Percentiles rank a stretch among this genome's conserved stretches.
phyloP scores from a whole-genome alignment of 768 basidiomycete species.

The Termitomyces sp. region DNA sequence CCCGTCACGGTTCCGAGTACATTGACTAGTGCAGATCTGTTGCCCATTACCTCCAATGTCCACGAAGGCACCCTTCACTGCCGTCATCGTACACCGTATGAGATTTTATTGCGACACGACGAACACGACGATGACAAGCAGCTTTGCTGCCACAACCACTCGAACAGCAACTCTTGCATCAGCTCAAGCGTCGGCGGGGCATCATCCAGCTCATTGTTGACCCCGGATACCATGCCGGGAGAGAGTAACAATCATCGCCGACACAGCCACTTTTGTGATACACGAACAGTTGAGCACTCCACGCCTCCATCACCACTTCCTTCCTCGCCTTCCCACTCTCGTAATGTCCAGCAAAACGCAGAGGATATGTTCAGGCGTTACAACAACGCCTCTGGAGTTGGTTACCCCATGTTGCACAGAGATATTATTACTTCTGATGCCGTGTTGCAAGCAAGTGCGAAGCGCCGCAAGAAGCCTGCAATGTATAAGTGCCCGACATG shows the following conservation, averaged over 20 bases:
- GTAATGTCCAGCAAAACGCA: not conserved
- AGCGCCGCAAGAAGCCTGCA: constrained; percentile 11
- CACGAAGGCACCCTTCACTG: not conserved
- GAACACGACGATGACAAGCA: not conserved
- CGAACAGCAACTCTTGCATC: not conserved
- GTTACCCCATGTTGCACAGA: constrained; percentile 9
- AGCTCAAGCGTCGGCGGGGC: not conserved
- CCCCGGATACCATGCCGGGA: not conserved
- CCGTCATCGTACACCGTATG: not conserved
- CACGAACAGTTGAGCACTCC: constrained; percentile 4
- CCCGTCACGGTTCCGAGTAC: not conserved
- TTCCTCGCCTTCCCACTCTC: not conserved
- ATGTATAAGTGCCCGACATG: constrained; percentile 2
- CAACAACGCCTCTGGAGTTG: not conserved
- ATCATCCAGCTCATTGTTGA: not conserved
- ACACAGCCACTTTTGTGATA: constrained; percentile 6
- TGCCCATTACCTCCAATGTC: not conserved
- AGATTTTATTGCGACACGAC: not conserved
- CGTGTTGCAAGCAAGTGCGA: constrained; percentile 12
- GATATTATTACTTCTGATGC: constrained; percentile 15
- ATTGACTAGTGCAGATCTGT: too few species aligned
- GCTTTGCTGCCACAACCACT: constrained; percentile 8
- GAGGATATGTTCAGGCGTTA: constrained; percentile 9
- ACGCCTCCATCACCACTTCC: constrained; percentile 4
- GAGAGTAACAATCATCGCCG: not conserved